A percentile compares a stretch with the other conserved stretches of the same genome.
phyloP scores from a whole-genome alignment of 192 early-diverging fungal genomes.

The Globomyces pollinis-pini region DNA sequence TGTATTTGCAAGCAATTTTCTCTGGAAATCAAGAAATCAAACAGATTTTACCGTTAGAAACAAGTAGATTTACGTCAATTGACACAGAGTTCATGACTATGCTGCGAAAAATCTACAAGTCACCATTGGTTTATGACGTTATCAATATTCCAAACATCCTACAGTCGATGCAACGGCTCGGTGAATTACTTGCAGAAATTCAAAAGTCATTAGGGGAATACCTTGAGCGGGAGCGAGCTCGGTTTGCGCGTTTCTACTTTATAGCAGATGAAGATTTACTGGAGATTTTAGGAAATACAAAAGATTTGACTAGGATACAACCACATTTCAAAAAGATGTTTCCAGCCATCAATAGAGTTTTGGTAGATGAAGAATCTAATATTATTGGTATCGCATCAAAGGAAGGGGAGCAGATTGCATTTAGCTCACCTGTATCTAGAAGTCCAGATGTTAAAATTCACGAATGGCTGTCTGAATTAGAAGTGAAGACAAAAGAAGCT shows the following conservation, averaged over 20 bases:
- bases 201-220: constrained; percentile 99
- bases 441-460: constrained; percentile 76
- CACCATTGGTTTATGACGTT: constrained; percentile 92
- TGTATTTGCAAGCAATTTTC: constrained; percentile 99
- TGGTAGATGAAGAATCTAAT: constrained; percentile 7
- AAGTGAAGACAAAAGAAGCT: constrained; percentile 88
- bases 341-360: constrained; percentile 81
- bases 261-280: constrained; percentile 99
- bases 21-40: constrained; percentile 95
- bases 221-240: constrained; percentile 88
- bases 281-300: constrained; percentile 98
- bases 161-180: constrained; percentile 89
- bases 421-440: constrained; percentile 64
- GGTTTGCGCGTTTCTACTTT: constrained; percentile 99
- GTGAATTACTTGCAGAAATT: constrained; percentile 88
- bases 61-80: constrained; percentile 92
- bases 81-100: constrained; percentile 96
- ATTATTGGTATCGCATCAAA: constrained; percentile 82
- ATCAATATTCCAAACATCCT: constrained; percentile 88
- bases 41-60: constrained; percentile 91
- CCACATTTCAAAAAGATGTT: constrained; percentile 99
- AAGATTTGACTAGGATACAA: constrained; percentile 90
- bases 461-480: constrained; percentile 91
- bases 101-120: constrained; percentile 99
- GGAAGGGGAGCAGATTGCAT: constrained; percentile 83